Evolutionary conservation across 345 rosid species (phyloP).

Genomic region (Eucalyptus paniculata): DNA sequence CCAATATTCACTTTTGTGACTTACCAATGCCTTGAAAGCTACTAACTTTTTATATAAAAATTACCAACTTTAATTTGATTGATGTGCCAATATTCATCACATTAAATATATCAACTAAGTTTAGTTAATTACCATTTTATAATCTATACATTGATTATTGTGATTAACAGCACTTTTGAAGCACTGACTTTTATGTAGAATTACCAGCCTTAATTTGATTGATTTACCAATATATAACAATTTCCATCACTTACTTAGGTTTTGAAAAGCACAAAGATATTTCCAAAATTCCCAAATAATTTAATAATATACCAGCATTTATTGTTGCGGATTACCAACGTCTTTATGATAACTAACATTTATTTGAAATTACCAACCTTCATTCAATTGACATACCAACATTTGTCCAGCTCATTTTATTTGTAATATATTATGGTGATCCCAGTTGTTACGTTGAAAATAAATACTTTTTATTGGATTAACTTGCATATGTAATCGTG

Average conservation of each 20-base stretch:
- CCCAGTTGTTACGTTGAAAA: neutral
- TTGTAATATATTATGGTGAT: rapidly evolving
- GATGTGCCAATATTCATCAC: rapidly evolving
- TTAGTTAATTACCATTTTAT: neutral
- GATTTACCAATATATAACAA: rapidly evolving
- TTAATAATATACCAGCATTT: no score
- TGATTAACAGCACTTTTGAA: rapidly evolving
- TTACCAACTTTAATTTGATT: neutral
- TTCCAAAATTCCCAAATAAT: no score
- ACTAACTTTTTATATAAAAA: no score
- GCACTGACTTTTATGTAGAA: rapidly evolving
- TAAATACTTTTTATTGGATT: no score
- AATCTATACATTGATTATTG: neutral
- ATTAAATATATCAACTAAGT: rapidly evolving
- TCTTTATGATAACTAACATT: no score
- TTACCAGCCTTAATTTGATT: neutral
- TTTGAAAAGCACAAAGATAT: no score
- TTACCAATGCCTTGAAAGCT: rapidly evolving
- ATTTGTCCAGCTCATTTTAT: rapidly evolving
- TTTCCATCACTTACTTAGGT: no score
- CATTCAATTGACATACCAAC: rapidly evolving
- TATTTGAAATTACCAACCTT: neutral
- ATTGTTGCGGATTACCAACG: no score
- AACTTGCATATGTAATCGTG: rapidly evolving
- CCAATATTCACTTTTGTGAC: neutral